phyloP scores from a whole-genome alignment of 2,329 filamentous ascomycete species.

The Beauveria pseudobassiana region DNA sequence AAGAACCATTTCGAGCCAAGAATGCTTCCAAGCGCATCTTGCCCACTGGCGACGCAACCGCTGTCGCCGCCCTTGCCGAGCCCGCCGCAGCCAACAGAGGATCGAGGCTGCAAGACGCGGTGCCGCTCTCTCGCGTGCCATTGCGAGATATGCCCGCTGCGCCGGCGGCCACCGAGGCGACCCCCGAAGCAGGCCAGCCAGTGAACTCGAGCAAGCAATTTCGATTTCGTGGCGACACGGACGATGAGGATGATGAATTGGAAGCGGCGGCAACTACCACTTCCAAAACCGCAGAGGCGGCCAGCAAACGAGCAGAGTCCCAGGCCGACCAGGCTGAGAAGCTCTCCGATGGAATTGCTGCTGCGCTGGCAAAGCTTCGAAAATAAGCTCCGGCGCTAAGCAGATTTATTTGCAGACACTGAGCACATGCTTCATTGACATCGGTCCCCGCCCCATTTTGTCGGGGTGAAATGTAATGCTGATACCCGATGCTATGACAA shows the following conservation, averaged over 20 bases:
- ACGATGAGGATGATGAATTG: conserved; percentile 42
- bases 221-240: conserved; percentile 30
- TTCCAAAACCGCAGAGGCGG: conserved; percentile 27
- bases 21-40: conserved; percentile 51
- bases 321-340: conserved; percentile 28
- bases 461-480: background rate
- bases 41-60: conserved; percentile 16
- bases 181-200: background rate
- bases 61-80: background rate
- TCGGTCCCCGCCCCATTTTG: background rate
- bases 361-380: conserved; percentile 52
- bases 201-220: conserved; percentile 24
- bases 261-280: conserved; percentile 43
- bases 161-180: background rate
- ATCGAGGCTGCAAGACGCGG: conserved; percentile 29
- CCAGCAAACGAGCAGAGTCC: background rate
- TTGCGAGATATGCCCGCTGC: conserved; percentile 30
- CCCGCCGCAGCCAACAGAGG: conserved; percentile 15
- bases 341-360: conserved; percentile 51
- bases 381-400: conserved; percentile 21
- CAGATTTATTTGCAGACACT: background rate
- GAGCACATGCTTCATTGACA: background rate
- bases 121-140: conserved; percentile 33
- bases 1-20: conserved; percentile 75
- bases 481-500: background rate